Evolutionary conservation across 441 rosid species (phyloP).

Genomic region (Adansonia madagascariensis): DNA sequence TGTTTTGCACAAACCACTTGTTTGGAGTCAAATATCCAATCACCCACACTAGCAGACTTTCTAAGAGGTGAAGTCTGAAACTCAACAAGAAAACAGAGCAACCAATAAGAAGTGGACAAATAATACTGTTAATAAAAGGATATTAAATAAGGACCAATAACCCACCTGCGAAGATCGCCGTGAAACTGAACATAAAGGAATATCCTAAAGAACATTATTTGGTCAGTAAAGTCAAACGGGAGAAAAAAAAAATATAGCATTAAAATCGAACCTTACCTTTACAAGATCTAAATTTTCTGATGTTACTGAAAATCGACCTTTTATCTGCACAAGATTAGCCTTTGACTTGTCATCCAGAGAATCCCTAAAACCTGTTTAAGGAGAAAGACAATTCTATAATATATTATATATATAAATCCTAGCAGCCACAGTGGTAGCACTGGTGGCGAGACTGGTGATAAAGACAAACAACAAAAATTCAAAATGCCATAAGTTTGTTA

Average conservation of each 20-base stretch:
- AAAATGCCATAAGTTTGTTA: conserved; percentile 29
- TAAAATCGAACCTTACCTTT: conserved; percentile 59
- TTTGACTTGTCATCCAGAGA: conserved; percentile 91
- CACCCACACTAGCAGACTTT: conserved; percentile 97
- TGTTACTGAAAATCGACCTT: conserved; percentile 96
- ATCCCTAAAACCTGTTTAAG: conserved; percentile 77
- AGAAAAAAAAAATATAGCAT: conserved; percentile 27
- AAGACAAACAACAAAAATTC: conserved; percentile 20
- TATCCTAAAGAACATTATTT: conserved; percentile 68
- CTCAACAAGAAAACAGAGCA: conserved; percentile 30
- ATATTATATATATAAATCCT: conserved; percentile 9
- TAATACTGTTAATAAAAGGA: conserved; percentile 25
- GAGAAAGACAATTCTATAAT: conserved; percentile 21
- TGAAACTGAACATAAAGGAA: conserved; percentile 75
- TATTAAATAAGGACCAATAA: conserved; percentile 36
- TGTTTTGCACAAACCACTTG: conserved; percentile 52
- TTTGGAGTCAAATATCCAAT: conserved; percentile 76
- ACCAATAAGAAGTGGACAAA: conserved; percentile 28
- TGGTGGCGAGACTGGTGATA: conserved; percentile 7
- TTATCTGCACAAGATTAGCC: conserved; percentile 89
- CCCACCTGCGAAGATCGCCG: conserved; percentile 86
- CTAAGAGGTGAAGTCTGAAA: conserved; percentile 78
- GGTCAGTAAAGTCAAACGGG: conserved; percentile 47
- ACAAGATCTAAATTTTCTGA: conserved; percentile 94
- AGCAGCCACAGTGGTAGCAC: neutral